Conservation (phyloP, 148 eudicot species). For the Amaranthus hypochondriacus region DNA sequence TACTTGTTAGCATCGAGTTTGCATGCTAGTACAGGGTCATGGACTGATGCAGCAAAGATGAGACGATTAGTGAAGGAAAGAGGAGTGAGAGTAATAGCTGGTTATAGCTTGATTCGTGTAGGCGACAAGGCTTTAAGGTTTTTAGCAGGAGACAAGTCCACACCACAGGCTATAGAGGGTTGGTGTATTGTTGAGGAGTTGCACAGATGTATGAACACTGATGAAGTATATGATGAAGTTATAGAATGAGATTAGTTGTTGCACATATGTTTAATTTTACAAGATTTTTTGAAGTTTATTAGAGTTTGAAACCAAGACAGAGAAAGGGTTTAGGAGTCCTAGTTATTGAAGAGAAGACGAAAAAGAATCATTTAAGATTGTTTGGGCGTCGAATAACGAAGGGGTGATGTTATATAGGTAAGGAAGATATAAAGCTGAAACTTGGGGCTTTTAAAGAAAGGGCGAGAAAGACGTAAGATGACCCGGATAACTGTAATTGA, state of each 20-base stretch:
- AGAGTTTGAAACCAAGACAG: too few species aligned
- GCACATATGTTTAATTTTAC: too few species aligned
- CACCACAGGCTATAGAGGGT: slow-evolving; percentile 27
- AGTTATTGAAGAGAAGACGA: too few species aligned
- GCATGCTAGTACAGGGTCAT: slow-evolving; percentile 58
- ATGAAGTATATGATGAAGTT: slow-evolving; percentile 19
- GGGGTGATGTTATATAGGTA: too few species aligned
- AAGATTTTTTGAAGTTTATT: too few species aligned
- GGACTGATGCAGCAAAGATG: slow-evolving; percentile 59
- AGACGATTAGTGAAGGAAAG: slow-evolving; percentile 55
- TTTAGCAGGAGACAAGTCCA: slow-evolving; percentile 54
- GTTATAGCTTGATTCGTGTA: slow-evolving; percentile 59
- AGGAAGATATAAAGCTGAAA: too few species aligned
- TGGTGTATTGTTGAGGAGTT: slow-evolving; percentile 33
- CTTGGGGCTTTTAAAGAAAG: too few species aligned
- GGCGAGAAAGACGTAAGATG: too few species aligned
- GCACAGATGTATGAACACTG: slow-evolving; percentile 47
- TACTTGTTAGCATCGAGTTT: slow-evolving; percentile 65
- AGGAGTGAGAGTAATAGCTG: slow-evolving; percentile 49
- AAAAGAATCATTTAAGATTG: too few species aligned
- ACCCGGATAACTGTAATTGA: too few species aligned
- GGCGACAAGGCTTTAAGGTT: slow-evolving; percentile 43
- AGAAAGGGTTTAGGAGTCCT: too few species aligned
- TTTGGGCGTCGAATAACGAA: too few species aligned
- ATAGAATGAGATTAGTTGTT: background rate